Conservation (phyloP, 495 filamentous ascomycete genomes). For the Aspergillus mulundensis region DNA sequence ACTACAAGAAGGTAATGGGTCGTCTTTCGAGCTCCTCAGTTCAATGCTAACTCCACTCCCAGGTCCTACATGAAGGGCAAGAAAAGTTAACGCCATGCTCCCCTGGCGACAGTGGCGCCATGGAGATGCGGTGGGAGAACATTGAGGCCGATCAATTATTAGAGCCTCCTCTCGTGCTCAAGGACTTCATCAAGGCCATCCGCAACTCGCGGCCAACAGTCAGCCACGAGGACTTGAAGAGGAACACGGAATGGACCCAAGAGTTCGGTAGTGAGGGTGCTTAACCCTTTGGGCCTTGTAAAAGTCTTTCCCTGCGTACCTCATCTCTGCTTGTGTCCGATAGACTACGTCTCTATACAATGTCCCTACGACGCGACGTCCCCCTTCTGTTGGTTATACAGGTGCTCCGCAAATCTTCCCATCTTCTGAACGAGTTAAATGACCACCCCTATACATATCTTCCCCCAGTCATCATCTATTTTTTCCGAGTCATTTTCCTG, state of each 20-base stretch:
- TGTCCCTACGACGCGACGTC: neutral
- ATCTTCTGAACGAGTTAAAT: neutral
- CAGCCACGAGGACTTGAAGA: conserved; percentile 72
- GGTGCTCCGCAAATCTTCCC: neutral
- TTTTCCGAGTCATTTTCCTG: neutral
- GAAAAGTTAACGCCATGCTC: conserved; percentile 89
- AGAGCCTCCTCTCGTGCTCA: conserved; percentile 80
- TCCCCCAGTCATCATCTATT: neutral
- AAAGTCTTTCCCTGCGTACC: neutral
- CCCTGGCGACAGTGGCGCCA: conserved; percentile 77
- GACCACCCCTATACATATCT: neutral
- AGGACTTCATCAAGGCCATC: conserved; percentile 93
- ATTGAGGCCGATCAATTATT: conserved; percentile 76
- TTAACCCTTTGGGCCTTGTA: conserved; percentile 19
- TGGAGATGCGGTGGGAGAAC: conserved; percentile 91
- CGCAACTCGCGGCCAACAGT: conserved; percentile 85
- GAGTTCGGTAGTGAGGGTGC: conserved; percentile 96
- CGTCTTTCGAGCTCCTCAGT: neutral
- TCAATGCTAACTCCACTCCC: conserved; percentile 7
- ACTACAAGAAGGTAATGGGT: conserved; percentile 82
- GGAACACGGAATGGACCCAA: conserved; percentile 88
- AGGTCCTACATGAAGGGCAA: conserved; percentile 69
- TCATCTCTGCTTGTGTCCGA: conserved; percentile 5
- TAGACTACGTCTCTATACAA: conserved; percentile 10
- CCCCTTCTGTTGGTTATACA: neutral